phyloP scores from a whole-genome alignment of 2,329 filamentous ascomycete genomes.

The Achaetomium macrosporum region DNA sequence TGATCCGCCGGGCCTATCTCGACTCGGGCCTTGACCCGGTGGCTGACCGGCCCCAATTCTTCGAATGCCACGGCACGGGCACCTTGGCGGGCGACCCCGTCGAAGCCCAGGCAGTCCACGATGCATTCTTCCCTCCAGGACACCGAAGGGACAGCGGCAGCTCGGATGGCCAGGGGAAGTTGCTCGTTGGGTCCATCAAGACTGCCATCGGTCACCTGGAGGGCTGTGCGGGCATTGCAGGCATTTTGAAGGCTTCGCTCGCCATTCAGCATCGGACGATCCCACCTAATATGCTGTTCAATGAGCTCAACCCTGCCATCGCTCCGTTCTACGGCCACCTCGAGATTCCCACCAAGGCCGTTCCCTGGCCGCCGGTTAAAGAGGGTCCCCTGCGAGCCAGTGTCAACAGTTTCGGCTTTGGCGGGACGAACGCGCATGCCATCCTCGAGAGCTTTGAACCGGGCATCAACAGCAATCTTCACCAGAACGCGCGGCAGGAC shows the following conservation, averaged over 20 bases:
- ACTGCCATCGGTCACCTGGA: conserved; percentile 43
- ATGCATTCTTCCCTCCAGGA: too few species aligned
- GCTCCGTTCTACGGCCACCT: not conserved
- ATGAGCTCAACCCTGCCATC: conserved; percentile 22
- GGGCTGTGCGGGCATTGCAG: conserved; percentile 40
- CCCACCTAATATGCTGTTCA: conserved; percentile 40
- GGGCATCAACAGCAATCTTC: not conserved
- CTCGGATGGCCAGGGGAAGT: not conserved
- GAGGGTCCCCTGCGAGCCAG: not conserved
- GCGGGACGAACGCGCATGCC: conserved; percentile 29
- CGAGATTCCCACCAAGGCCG: not conserved
- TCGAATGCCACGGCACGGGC: conserved; percentile 39
- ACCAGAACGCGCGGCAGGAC: not conserved
- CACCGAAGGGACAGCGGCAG: too few species aligned
- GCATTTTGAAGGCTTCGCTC: conserved; percentile 37
- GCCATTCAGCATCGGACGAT: conserved; percentile 35
- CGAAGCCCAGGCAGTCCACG: too few species aligned
- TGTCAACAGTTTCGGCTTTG: conserved; percentile 15
- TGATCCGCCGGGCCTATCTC: conserved; percentile 37
- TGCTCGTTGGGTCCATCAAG: conserved; percentile 35
- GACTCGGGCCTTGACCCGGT: conserved; percentile 33
- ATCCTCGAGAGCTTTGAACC: conserved; percentile 10
- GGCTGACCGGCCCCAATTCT: conserved; percentile 27
- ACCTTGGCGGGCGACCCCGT: conserved; percentile 15
- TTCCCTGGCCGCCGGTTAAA: not conserved